Conservation (phyloP, 352 stramenopile genomes). For the Phytophthora melonis region DNA sequence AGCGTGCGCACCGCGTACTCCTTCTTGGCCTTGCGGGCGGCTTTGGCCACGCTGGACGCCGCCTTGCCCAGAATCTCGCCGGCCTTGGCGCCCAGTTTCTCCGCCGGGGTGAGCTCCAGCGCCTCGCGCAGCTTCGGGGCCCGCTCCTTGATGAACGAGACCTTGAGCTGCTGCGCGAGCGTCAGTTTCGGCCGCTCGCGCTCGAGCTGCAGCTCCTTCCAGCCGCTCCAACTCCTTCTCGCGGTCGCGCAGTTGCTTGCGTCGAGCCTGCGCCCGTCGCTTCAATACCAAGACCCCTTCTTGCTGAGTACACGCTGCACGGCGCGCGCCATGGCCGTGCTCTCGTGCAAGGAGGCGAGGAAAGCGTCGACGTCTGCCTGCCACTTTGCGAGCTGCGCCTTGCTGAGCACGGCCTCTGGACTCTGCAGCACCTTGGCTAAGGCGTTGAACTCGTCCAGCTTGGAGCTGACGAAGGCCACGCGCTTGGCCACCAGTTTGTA, state of each 20-base stretch:
- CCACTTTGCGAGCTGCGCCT: conserved; percentile 66
- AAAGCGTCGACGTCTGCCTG: conserved; percentile 49
- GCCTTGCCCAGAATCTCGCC: conserved; percentile 56
- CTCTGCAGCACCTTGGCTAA: conserved; percentile 60
- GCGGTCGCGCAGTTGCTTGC: conserved; percentile 60
- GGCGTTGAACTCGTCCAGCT: conserved; percentile 73
- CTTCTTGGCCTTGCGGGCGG: conserved; percentile 61
- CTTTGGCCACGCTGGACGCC: conserved; percentile 44
- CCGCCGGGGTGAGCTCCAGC: conserved; percentile 64
- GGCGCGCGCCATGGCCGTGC: conserved; percentile 40
- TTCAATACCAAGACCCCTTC: conserved; percentile 57
- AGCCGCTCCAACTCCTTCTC: conserved; percentile 62
- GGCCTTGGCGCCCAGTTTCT: conserved; percentile 53
- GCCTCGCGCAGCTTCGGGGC: conserved; percentile 60
- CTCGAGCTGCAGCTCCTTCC: conserved; percentile 48
- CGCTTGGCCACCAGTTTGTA: conserved; percentile 57
- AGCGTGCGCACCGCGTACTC: conserved; percentile 74
- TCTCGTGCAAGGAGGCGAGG: conserved; percentile 34
- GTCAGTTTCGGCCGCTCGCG: conserved; percentile 48
- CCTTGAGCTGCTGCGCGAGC: conserved; percentile 59
- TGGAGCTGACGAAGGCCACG: conserved; percentile 56
- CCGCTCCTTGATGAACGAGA: conserved; percentile 53
- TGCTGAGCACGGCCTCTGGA: conserved; percentile 53
- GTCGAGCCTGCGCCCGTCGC: conserved; percentile 47
- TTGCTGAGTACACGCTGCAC: conserved; percentile 55